Base-by-base conservation (phyloP, 192 early-diverging fungal genomes). In the Borealophlyctis nickersoniae region DNA sequence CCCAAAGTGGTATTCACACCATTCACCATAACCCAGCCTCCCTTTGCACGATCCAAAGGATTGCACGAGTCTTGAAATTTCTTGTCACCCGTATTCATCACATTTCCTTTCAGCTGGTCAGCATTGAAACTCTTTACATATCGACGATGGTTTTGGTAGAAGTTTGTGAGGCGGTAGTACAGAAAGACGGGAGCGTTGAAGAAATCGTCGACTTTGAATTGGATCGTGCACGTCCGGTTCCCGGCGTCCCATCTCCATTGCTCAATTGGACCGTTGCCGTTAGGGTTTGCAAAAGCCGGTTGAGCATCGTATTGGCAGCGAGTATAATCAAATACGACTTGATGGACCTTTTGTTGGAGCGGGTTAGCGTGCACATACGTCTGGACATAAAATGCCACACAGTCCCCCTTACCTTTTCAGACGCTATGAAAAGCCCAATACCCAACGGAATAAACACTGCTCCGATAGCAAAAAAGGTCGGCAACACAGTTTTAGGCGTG, bases 81-180 rank as follows among this genome's bases (percentile, higher is more conserved):
- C 5, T 67, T 39, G 4, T 61, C 50, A 23, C 70, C 78, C 16
- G 52, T 56, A 24, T 29, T 33, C 52, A 57, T 31, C 36, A 56
- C 64, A 35, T 79, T 80, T 29, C 94, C 94, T 31, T 81, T 76
- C 5, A 98, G 83, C 69, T 99, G 96, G 56, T 87, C 83, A 30
- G 83, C 72, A 69, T 90, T 87, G 67, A 91, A 85, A 72, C 87
- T 89, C 71, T 95, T 93, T 26, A 97, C 91, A 67, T 99, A 99
- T 56, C 89, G 86, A 39, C 97, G 86, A 65, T 99, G 94, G 80
- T 99, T 99, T 73, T 99, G 97, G 74, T 96, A 99, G 75, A 99
- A 99, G 74, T 96, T 94, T 32, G 95, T 95, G 56, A 99, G 86
- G 50, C 90, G 78, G 67, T 98, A 98, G 76, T 98, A 99, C 53